These are phyloP conservation scores for Rhizopus stolonifer DNA, from an alignment of 371 early-diverging fungal species.

Conservation along the genomic window DNA sequence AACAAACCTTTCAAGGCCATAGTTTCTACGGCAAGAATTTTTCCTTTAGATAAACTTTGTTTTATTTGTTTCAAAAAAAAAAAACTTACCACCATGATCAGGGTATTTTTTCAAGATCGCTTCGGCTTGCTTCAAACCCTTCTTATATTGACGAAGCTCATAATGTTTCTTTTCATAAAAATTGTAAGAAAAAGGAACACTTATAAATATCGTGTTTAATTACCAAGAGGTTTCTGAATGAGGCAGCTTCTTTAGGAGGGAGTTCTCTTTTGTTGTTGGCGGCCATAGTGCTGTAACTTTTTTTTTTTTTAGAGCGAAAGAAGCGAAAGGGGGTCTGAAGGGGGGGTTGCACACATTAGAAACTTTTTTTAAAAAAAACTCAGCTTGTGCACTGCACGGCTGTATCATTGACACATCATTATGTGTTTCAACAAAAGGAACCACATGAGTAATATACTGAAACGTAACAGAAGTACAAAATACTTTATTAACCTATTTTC, in stretches of 20 bases:
- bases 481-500: conserved; percentile 11
- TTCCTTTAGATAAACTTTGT: no score
- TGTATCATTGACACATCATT: no score
- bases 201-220: no score
- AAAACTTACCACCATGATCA: conserved; percentile 88
- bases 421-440: background rate
- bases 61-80: background rate
- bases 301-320: background rate
- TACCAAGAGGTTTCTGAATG: conserved; percentile 80
- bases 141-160: conserved; percentile 94
- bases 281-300: conserved; percentile 5
- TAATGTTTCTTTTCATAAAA: conserved; percentile 76
- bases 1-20: conserved; percentile 95
- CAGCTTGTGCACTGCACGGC: no score
- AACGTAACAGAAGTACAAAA: no score
- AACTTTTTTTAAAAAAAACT: background rate
- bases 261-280: conserved; percentile 35
- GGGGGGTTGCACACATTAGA: background rate
- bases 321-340: background rate
- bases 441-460: no score
- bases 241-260: conserved; percentile 76
- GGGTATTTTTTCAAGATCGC: conserved; percentile 91
- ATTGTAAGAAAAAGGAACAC: conserved; percentile 1
- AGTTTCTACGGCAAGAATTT: conserved; percentile 69
- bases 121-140: conserved; percentile 89